Conservation (phyloP, 1,284 basidiomycete genomes). For the Ganoderma meredithae region DNA sequence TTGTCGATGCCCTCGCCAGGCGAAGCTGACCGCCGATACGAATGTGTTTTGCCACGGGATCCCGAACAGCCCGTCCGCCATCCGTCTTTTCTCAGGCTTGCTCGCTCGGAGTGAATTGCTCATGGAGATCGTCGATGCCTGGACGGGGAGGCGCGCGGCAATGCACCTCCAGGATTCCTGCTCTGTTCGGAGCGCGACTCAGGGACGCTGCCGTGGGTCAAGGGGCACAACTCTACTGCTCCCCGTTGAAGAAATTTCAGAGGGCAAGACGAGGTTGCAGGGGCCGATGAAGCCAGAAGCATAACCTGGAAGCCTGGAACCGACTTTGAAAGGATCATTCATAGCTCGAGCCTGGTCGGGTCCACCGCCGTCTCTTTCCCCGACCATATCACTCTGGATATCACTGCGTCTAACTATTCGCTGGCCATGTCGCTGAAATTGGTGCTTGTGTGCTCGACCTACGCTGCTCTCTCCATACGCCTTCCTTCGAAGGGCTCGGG, state of each 20-base stretch:
- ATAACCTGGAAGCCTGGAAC: no score
- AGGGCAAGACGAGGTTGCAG: not conserved
- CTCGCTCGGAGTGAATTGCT: not conserved
- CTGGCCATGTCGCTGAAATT: no score
- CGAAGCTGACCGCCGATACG: not conserved
- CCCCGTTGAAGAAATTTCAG: not conserved
- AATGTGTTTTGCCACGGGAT: not conserved
- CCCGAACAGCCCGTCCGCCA: not conserved
- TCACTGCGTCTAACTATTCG: no score
- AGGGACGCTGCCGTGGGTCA: not conserved
- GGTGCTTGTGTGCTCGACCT: no score
- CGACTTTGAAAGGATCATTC: no score
- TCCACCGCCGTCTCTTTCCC: no score
- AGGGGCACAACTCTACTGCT: not conserved
- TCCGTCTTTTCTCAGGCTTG: slow-evolving; percentile 1
- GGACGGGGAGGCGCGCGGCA: not conserved
- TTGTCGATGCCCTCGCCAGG: not conserved
- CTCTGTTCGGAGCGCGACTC: not conserved
- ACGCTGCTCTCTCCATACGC: no score
- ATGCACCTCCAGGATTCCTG: not conserved
- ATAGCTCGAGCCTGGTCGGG: no score
- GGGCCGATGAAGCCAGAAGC: no score
- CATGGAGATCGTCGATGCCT: not conserved
- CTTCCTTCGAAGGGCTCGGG: no score
- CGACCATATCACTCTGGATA: no score